Evolutionary conservation across 1,284 basidiomycete genomes (phyloP).

Genomic region (Xerocomus nothofagi): DNA sequence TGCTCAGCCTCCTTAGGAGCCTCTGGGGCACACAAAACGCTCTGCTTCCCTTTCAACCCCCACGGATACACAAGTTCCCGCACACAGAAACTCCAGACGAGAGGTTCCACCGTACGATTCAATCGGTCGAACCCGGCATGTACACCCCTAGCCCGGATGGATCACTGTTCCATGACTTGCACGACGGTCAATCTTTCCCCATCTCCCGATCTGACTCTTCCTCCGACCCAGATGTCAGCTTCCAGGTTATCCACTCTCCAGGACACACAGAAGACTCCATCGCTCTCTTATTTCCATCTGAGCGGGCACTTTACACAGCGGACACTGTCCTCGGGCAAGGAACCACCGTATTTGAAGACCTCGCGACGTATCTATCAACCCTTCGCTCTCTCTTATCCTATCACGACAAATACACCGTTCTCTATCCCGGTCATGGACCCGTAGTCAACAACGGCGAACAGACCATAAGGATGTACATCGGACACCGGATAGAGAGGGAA

Average conservation of each 20-base stretch:
- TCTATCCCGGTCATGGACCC: constrained; percentile 92
- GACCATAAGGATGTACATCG: constrained; percentile 72
- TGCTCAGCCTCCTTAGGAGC: constrained; percentile 65
- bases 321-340: constrained; percentile 93
- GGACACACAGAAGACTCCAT: constrained; percentile 92
- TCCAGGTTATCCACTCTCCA: constrained; percentile 81
- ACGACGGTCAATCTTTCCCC: constrained; percentile 52
- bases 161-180: constrained; percentile 53
- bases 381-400: constrained; percentile 63
- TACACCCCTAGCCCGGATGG: constrained; percentile 46
- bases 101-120: constrained; percentile 43
- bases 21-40: constrained; percentile 54
- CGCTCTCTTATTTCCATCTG: constrained; percentile 62
- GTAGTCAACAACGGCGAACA: constrained; percentile 60
- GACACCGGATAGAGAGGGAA: constrained; percentile 83
- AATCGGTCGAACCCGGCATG: constrained; percentile 43
- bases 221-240: constrained; percentile 15
- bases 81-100: constrained; percentile 31
- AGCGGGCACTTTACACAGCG: constrained; percentile 79
- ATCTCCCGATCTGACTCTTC: constrained; percentile 19
- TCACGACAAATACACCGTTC: constrained; percentile 38
- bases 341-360: constrained; percentile 88
- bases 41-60: constrained; percentile 52
- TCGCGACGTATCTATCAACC: constrained; percentile 69
- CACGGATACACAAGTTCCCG: constrained; percentile 72